Evolutionary conservation across 208 protist genomes (phyloP).

Genomic region (Angomonas desouzai): DNA sequence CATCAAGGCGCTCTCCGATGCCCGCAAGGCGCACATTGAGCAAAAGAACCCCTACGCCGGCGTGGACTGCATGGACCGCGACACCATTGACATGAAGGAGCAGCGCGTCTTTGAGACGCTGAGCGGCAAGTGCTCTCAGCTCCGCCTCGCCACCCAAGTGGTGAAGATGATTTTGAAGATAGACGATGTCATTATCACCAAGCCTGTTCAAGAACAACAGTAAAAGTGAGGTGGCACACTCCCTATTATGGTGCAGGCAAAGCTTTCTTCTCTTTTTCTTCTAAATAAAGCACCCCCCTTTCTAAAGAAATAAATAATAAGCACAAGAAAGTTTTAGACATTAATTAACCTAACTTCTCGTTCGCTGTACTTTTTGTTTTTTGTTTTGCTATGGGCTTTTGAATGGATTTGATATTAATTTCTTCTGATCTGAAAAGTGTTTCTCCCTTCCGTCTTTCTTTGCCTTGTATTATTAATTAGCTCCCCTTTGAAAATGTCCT

Average conservation of each 20-base stretch:
- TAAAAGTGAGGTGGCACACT: conserved; percentile 3
- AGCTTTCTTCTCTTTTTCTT: conserved; percentile 10
- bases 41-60: conserved; percentile 95
- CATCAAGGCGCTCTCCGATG: conserved; percentile 95
- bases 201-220: conserved; percentile 74
- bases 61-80: conserved; percentile 97
- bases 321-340: no score
- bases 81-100: conserved; percentile 97
- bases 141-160: conserved; percentile 99
- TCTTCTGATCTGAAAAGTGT: no score
- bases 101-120: conserved; percentile 99
- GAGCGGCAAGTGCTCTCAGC: conserved; percentile 98
- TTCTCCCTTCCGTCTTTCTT: conserved; percentile 8
- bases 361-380: no score
- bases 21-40: conserved; percentile 96
- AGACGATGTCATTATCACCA: conserved; percentile 98
- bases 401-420: no score
- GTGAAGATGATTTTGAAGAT: conserved; percentile 99
- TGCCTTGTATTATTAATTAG: background rate
- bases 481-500: conserved; percentile 5
- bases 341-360: no score
- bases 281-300: no score
- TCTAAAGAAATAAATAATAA: no score
- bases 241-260: background rate
- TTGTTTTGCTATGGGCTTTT: no score